Base-by-base conservation (phyloP, 805 yeast genomes). In the Ogataea chonburiensis region DNA sequence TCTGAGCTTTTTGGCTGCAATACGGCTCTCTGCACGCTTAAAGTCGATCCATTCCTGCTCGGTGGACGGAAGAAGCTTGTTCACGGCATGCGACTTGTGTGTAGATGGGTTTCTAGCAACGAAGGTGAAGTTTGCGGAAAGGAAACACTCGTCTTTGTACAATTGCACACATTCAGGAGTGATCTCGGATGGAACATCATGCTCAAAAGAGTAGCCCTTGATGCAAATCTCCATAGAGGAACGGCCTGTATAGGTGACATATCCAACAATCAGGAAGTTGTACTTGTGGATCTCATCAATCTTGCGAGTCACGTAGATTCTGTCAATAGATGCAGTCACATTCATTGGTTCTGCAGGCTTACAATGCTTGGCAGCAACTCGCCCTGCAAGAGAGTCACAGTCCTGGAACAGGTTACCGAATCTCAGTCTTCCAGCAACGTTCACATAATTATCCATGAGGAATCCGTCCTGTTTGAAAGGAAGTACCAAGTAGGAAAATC, bases 211-310 rank as follows among this genome's bases (percentile, higher is more conserved):
- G 46, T 86, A 84, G 2, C 96, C 98, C 55, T 79, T 83, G 50
- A 89, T 93, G 30, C 88, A 75, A 54, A 89, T 89, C 63, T 89
- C 97, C 96, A 89, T 89, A 1, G 96, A 88, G 1, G 95, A 85
- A 43, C 86, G 70, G 41, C 98, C 98, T 0, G 96, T 89, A 86
- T 95, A 89, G 7, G 94, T 81, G 27, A 88, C 96, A 34, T 80
- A 71, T n/a, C 98, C 98, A 19, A 93, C 88, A 43, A 89, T 64
- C 18, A 87, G 72, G 50, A 91, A 80, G 61, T 87, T 86, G 62
- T 74, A 81, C 45, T 78, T 75, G 38, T 71, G 68, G 43, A 88
- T 77, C 51, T 81, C 86, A 52, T 87, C 95, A 25, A 88, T 75
- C 49, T 87, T 80, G 60, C 83, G 84, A 41, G 87, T 77, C 77